Percentiles rank a stretch among this genome's conserved stretches.
These are phyloP conservation scores for Suillus occidentalis DNA, from an alignment of 768 basidiomycete genomes.

Conservation along the genomic window DNA sequence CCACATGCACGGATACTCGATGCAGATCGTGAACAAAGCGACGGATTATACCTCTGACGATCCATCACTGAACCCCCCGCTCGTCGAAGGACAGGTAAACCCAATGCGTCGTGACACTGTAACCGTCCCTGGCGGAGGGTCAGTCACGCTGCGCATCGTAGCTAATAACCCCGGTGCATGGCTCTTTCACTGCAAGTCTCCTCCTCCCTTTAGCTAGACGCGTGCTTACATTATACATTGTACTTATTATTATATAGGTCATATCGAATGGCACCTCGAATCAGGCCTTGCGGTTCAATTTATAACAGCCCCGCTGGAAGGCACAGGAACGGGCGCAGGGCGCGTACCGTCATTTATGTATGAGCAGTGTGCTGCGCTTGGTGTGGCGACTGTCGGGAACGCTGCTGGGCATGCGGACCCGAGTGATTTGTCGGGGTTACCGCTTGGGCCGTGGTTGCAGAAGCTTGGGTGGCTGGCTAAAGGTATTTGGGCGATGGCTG, in stretches of 20 bases:
- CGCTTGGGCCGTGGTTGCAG: conserved; percentile 72
- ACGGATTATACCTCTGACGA: conserved; percentile 73
- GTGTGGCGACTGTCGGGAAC: conserved; percentile 70
- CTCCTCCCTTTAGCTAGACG: neutral
- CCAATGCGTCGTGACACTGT: conserved; percentile 93
- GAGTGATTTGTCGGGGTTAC: conserved; percentile 67
- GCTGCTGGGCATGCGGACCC: conserved; percentile 77
- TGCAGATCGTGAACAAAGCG: conserved; percentile 76
- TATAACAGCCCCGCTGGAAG: conserved; percentile 74
- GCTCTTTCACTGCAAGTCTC: conserved; percentile 73
- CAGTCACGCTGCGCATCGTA: conserved; percentile 72
- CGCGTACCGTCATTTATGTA: conserved; percentile 56
- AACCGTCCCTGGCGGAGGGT: conserved; percentile 64
- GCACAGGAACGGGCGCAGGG: conserved; percentile 52
- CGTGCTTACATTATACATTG: neutral
- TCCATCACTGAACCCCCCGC: conserved; percentile 74
- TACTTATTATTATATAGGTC: conserved; percentile 42
- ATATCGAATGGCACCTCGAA: conserved; percentile 87
- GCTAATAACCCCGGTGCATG: conserved; percentile 95
- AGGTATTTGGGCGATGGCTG: conserved; percentile 77
- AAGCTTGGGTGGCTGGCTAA: conserved; percentile 68
- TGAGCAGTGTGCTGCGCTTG: conserved; percentile 72
- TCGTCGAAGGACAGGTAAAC: conserved; percentile 77
- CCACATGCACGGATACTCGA: conserved; percentile 89
- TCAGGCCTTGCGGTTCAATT: conserved; percentile 83